These are phyloP conservation scores for Leccinum disarticulatum DNA, from an alignment of 768 basidiomycete species.

Conservation along the genomic window DNA sequence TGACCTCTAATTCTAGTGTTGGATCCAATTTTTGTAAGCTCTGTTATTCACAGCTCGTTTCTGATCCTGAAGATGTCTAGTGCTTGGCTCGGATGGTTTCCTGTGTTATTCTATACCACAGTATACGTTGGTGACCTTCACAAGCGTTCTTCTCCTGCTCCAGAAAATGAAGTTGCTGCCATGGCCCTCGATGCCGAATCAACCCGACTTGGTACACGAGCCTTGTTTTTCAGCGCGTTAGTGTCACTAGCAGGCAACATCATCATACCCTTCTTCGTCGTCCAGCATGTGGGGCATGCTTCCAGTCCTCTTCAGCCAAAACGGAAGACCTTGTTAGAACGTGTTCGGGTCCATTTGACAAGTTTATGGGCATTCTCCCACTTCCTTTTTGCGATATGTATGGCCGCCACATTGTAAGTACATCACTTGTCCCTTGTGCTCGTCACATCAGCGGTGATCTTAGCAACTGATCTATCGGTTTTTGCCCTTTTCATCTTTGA, in stretches of 20 bases:
- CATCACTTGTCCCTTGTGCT: conserved; percentile 6
- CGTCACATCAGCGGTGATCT: conserved; percentile 15
- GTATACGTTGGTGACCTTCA: conserved; percentile 88
- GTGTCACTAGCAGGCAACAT: conserved; percentile 68
- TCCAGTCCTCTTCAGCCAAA: conserved; percentile 20
- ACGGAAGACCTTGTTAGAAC: conserved; percentile 35
- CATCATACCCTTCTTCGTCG: conserved; percentile 65
- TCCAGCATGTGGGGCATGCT: conserved; percentile 13
- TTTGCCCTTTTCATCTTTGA: conserved; percentile 8
- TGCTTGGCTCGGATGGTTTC: conserved; percentile 91
- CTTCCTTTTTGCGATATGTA: conserved; percentile 68
- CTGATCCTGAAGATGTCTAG: conserved; percentile 36
- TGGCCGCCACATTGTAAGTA: conserved; percentile 83
- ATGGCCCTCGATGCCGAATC: conserved; percentile 59
- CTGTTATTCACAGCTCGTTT: not conserved
- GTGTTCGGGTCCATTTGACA: conserved; percentile 58
- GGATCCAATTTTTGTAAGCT: conserved; percentile 78
- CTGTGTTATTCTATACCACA: conserved; percentile 84
- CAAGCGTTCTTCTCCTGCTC: conserved; percentile 45
- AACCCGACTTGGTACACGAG: conserved; percentile 80
- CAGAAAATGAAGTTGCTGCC: conserved; percentile 31
- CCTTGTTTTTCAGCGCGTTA: conserved; percentile 75
- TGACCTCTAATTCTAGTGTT: conserved; percentile 47
- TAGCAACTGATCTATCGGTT: conserved; percentile 10
- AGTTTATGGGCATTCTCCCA: conserved; percentile 81